Evolutionary conservation across 192 early-diverging fungal species (phyloP).

Genomic region (Piromyces sp.): DNA sequence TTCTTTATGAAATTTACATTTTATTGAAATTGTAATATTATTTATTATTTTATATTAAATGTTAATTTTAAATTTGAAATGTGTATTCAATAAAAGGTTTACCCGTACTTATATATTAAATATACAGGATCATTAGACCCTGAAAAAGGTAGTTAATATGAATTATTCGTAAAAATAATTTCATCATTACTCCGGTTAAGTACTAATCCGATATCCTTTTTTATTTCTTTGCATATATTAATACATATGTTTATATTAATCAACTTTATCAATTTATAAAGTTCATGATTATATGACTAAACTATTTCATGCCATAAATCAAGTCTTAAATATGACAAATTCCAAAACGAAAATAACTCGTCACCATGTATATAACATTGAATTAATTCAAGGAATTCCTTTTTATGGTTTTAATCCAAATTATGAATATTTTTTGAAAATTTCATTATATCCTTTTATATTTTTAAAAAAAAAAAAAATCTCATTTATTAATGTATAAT

Average conservation of each 20-base stretch:
- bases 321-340: not conserved
- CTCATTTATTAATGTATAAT: too few species aligned
- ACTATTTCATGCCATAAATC: not conserved
- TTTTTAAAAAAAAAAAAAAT: too few species aligned
- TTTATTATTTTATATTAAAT: too few species aligned
- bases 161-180: too few species aligned
- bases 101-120: not conserved
- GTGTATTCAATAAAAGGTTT: not conserved
- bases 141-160: not conserved
- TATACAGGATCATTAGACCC: not conserved
- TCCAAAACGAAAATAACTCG: not conserved
- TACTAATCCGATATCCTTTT: too few species aligned
- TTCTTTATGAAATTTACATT: too few species aligned
- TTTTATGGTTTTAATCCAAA: not conserved
- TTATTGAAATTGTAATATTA: too few species aligned
- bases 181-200: too few species aligned
- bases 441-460: not conserved
- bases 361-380: not conserved
- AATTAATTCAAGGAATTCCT: not conserved
- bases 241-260: too few species aligned
- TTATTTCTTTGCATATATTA: too few species aligned
- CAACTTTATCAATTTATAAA: too few species aligned
- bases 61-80: too few species aligned
- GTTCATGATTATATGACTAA: not conserved
- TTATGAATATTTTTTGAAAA: not conserved